A percentile compares a stretch with the other conserved stretches of the same genome.
Evolutionary conservation across 2,329 filamentous ascomycete species (phyloP).

Genomic region (Gliomastix tumulicola): DNA sequence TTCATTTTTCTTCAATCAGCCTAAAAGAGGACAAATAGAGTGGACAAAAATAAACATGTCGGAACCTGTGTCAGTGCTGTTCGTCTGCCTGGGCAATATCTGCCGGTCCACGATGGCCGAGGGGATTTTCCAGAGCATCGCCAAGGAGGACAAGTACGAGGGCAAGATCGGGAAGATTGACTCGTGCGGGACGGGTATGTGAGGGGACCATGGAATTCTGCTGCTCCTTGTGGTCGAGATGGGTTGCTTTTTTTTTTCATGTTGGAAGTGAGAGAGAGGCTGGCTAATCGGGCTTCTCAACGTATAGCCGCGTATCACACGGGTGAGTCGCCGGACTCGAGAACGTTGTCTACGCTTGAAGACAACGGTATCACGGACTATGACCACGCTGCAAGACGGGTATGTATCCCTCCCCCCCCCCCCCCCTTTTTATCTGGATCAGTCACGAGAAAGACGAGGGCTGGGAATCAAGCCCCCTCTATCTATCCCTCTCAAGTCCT

Average conservation of each 20-base stretch:
- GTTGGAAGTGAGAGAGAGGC: neutral
- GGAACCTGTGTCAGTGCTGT: constrained; percentile 65
- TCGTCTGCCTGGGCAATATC: constrained; percentile 96
- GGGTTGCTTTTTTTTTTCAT: neutral
- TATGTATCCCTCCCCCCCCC: constrained; percentile 27
- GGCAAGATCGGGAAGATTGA: constrained; percentile 63
- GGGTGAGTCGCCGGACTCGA: constrained; percentile 68
- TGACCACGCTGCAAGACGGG: constrained; percentile 68
- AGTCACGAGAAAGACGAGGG: no score
- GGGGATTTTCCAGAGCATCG: constrained; percentile 75
- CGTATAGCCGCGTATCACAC: constrained; percentile 69
- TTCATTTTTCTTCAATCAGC: neutral
- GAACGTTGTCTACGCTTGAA: constrained; percentile 74
- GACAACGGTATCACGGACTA: constrained; percentile 72
- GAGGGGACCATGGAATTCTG: no score
- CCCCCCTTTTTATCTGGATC: no score
- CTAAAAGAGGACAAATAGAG: no score
- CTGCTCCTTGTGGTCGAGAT: no score
- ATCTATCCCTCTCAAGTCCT: no score
- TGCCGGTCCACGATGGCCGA: constrained; percentile 94
- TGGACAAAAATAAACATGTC: constrained; percentile 25
- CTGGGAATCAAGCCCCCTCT: no score
- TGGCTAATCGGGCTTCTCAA: neutral
- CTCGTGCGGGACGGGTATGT: constrained; percentile 71
- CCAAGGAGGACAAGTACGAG: constrained; percentile 52